Base-by-base conservation (phyloP, 2,329 filamentous ascomycete genomes). In the Colletotrichum siamense region DNA sequence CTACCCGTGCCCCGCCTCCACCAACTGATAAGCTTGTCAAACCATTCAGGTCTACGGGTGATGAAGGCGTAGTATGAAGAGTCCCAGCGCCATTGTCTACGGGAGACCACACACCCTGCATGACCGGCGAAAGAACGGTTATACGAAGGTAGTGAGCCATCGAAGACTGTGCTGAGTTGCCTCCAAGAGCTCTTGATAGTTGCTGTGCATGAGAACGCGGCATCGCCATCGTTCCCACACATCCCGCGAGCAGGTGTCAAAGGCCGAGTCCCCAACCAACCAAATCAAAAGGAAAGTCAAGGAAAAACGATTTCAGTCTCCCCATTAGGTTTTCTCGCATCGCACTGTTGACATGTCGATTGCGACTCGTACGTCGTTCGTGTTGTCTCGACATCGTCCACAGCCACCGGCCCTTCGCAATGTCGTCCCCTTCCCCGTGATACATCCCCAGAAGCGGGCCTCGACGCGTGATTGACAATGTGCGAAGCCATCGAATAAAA, bases 391-490 rank as follows among this genome's bases (percentile, higher is more conserved):
- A 68, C 62, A 16, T 7, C 59, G 15, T 39, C 36, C 28, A 59
- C 49, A 22, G 28, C 28, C 30, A 13, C 32, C 13, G 32, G 66
- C 65, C n/a, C 57, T 30, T 64, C 64, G 26, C 64, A n/a, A 30
- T 26, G 32, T 62, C 73, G 63, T 44, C 64, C 73, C 76, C 73
- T n/a, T 76, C 68, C 34, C 73, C 63, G 16, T 52, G 73, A 78
- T 76, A 78, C 83, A 81, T 86, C 84, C 84, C 83, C 84, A 84
- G 82, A 85, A 84, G 81, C 84, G 71, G 79, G 55, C 78, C 78
- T 79, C 78, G 77, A 74, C 78, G 75, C 75, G 69, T 78, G 73
- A 79, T 75, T 80, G 71, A 79, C 80, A 80, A 79, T 77, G 64
- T 80, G 73, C 80, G 79, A 81, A 78, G 67, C 65, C 61, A 77